Percentiles rank a stretch among this genome's conserved stretches.
Evolutionary conservation across 164 flowering plant genomes (phyloP).

Genomic region (Aristolochia contorta): DNA sequence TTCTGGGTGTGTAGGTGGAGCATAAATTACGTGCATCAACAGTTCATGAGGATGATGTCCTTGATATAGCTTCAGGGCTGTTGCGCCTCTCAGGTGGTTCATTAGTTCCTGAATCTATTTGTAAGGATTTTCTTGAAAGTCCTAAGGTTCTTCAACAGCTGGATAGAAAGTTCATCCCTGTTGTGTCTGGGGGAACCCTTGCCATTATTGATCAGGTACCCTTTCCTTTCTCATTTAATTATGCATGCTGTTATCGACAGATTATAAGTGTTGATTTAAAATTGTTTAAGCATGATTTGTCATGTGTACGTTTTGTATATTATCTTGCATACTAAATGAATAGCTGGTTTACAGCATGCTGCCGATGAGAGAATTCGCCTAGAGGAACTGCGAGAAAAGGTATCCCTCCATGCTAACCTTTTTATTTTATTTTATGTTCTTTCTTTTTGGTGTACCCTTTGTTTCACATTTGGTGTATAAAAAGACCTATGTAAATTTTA

Average conservation of each 20-base stretch:
- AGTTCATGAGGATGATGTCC: constrained; percentile 30
- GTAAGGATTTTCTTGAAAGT: constrained; percentile 47
- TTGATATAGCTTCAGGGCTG: constrained; percentile 66
- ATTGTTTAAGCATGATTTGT: not conserved
- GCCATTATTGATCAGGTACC: constrained; percentile 88
- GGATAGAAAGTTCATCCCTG: constrained; percentile 83
- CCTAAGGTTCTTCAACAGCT: constrained; percentile 79
- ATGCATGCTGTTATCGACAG: not conserved
- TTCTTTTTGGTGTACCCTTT: not conserved
- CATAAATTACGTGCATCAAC: constrained; percentile 11
- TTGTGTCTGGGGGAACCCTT: constrained; percentile 56
- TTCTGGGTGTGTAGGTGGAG: constrained; percentile 26
- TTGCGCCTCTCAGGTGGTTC: constrained; percentile 56
- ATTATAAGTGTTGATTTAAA: too few relatives aligned
- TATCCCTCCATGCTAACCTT: constrained; percentile 9
- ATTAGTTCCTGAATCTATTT: constrained; percentile 67
- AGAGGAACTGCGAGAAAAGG: constrained; percentile 87
- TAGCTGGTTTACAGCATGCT: constrained; percentile 72
- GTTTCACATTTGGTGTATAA: not conserved
- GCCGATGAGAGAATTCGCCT: constrained; percentile 96
- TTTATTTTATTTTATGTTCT: not conserved
- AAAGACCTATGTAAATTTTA: constrained; percentile 12
- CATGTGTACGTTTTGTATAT: not conserved
- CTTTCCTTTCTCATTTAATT: not conserved
- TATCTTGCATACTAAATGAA: constrained; percentile 1